Percentiles rank a stretch among this genome's conserved stretches.
Conservation (phyloP, 2,329 filamentous ascomycete genomes). For the Aspergillus quadrilineatus region DNA sequence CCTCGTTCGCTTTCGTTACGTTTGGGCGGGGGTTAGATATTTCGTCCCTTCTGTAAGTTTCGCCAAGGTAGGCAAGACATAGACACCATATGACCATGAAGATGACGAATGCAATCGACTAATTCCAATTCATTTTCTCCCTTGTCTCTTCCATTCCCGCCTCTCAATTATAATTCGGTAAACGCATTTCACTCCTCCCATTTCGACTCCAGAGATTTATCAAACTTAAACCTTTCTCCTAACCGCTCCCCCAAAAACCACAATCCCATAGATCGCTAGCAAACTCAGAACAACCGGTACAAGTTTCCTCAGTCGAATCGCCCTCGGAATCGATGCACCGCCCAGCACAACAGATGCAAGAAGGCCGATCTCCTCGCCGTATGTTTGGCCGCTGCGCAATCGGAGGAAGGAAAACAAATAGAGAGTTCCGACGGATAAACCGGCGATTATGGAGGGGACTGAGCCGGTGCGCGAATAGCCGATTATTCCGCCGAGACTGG, state of each 20-base stretch:
- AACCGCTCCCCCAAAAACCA: conserved; percentile 74
- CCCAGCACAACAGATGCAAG: conserved; percentile 82
- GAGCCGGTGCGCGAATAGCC: conserved; percentile 85
- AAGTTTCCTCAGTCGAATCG: conserved; percentile 78
- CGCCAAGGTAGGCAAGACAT: conserved; percentile 12
- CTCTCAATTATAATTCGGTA: no score
- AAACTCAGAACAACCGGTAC: conserved; percentile 77
- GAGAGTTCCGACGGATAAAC: conserved; percentile 73
- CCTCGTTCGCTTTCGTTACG: conserved; percentile 5
- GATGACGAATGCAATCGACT: background rate
- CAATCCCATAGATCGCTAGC: conserved; percentile 74
- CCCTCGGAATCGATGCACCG: conserved; percentile 80
- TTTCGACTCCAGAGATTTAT: background rate
- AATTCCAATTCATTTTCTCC: background rate
- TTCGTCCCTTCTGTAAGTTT: conserved; percentile 12
- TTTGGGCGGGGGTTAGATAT: background rate
- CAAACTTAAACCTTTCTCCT: conserved; percentile 28
- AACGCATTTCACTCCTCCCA: no score
- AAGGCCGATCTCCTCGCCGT: conserved; percentile 85
- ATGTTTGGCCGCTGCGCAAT: conserved; percentile 70
- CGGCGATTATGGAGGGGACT: conserved; percentile 80
- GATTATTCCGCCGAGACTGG: conserved; percentile 80
- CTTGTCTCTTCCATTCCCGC: background rate
- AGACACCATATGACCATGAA: background rate
- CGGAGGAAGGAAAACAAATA: conserved; percentile 81